These are phyloP conservation scores for Gloeostereum incarnatum DNA, from an alignment of 768 basidiomycete species.

Conservation along the genomic window DNA sequence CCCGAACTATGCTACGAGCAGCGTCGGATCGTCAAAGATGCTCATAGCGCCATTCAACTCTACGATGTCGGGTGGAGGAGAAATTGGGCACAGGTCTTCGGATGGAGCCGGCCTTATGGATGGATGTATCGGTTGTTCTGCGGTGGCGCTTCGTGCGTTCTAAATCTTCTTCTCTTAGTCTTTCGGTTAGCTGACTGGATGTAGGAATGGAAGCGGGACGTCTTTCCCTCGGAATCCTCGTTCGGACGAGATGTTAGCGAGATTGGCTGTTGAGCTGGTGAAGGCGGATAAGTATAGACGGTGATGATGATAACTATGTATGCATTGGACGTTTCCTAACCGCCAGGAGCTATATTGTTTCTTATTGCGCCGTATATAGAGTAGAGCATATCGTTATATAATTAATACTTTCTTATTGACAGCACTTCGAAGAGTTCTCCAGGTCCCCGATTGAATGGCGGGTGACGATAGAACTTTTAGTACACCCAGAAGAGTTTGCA, in stretches of 20 bases:
- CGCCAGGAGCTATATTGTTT: too few relatives aligned
- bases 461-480: too few relatives aligned
- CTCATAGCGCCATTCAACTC: conserved; percentile 47
- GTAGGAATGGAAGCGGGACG: conserved; percentile 62
- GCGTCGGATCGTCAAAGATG: conserved; percentile 53
- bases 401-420: too few relatives aligned
- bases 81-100: conserved; percentile 66
- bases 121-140: conserved; percentile 45
- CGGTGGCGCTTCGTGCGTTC: conserved; percentile 58
- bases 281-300: conserved; percentile 42
- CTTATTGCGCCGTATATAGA: too few relatives aligned
- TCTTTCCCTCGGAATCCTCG: conserved; percentile 60
- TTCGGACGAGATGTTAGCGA: conserved; percentile 56
- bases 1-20: conserved; percentile 61
- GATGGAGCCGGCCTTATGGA: conserved; percentile 40
- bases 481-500: too few relatives aligned
- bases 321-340: too few relatives aligned
- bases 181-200: conserved; percentile 6
- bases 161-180: not conserved
- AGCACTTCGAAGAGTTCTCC: too few relatives aligned
- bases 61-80: conserved; percentile 69
- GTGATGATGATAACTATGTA: too few relatives aligned
- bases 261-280: conserved; percentile 53
- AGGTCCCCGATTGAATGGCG: too few relatives aligned
- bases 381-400: too few relatives aligned